Evolutionary conservation across 148 eudicot genomes (phyloP).

Genomic region (Dysphania ambrosioides): DNA sequence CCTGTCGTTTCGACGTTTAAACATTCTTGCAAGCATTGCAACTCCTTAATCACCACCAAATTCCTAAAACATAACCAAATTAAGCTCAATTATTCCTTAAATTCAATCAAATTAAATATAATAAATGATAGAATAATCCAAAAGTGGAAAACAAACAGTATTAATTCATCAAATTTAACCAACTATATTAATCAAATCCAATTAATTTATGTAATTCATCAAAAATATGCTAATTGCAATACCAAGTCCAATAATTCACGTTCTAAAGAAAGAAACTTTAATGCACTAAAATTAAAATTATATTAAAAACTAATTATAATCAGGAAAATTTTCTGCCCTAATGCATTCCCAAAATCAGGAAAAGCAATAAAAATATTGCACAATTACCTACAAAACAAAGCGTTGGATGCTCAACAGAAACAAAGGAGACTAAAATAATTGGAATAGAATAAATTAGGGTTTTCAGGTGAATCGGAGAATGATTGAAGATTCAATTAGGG

Average conservation of each 20-base stretch:
- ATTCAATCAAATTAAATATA: not conserved
- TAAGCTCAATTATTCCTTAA: too few species aligned
- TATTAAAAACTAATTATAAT: too few species aligned
- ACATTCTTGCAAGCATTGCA: slow-evolving; percentile 70
- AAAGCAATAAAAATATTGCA: too few species aligned
- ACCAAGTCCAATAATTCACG: too few species aligned
- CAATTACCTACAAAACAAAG: not conserved
- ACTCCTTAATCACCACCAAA: slow-evolving; percentile 25
- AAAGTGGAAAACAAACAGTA: not conserved
- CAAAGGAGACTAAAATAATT: not conserved
- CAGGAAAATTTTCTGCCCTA: not conserved
- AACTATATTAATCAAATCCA: too few species aligned
- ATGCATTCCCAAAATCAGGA: not conserved
- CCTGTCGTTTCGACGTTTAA: slow-evolving; percentile 47
- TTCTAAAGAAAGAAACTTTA: too few species aligned
- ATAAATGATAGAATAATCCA: not conserved
- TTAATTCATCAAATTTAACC: too few species aligned
- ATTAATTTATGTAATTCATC: too few species aligned
- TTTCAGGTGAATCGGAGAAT: not conserved
- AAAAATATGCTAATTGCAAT: too few species aligned
- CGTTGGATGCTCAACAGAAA: too few species aligned
- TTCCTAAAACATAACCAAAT: slow-evolving; percentile 28
- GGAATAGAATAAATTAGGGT: not conserved
- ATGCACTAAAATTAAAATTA: too few species aligned
- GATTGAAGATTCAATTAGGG: slow-evolving; percentile 4